Conservation (phyloP, 345 rosid genomes). For the Populus pruinosa region DNA sequence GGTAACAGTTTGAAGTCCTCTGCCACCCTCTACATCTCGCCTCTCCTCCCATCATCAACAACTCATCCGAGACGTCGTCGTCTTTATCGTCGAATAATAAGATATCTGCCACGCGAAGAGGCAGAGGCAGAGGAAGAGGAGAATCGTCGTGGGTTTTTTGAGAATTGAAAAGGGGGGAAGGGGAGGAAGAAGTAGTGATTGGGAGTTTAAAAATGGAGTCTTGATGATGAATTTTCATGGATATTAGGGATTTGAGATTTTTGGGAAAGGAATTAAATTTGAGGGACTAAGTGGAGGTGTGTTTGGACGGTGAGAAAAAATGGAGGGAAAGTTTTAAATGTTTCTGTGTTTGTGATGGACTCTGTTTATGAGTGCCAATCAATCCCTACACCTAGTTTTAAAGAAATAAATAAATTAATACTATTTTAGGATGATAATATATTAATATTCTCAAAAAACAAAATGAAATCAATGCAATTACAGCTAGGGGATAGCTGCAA, state of each 20-base stretch:
- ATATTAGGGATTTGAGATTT: background rate
- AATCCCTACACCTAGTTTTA: background rate
- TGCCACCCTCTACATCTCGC: background rate
- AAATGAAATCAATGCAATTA: no score
- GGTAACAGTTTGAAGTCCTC: background rate
- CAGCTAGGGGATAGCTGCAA: no score
- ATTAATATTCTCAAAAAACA: no score
- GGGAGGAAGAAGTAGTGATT: background rate
- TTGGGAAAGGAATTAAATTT: constrained; percentile 15
- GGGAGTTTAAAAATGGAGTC: background rate
- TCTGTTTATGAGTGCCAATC: background rate
- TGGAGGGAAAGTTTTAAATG: constrained; percentile 31
- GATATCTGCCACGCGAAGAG: constrained; percentile 32
- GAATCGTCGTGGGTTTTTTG: constrained; percentile 1
- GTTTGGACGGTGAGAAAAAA: background rate
- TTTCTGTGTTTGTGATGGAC: background rate
- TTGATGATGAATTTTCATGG: constrained; percentile 1
- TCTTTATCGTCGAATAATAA: constrained; percentile 12
- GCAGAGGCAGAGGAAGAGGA: constrained; percentile 13
- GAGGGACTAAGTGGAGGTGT: background rate
- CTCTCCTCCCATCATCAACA: constrained; percentile 1
- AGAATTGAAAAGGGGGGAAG: background rate
- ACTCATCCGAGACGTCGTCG: background rate
- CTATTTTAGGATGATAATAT: background rate
- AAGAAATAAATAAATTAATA: background rate